A percentile compares a stretch with the other conserved stretches of the same genome.
These are phyloP conservation scores for Arctium minus DNA, from an alignment of 129 eudicot species.

Conservation along the genomic window DNA sequence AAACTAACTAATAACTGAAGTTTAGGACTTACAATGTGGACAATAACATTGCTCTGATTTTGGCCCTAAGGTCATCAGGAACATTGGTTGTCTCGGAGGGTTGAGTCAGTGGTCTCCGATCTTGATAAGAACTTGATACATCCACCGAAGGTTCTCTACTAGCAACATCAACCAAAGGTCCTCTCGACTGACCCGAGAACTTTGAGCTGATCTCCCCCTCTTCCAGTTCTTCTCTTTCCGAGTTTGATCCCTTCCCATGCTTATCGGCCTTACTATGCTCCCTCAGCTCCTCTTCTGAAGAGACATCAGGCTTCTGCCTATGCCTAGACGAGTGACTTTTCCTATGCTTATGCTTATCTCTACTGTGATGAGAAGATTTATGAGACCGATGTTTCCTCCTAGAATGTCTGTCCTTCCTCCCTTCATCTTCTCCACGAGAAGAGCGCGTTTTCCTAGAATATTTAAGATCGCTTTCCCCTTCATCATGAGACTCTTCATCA, in stretches of 20 bases:
- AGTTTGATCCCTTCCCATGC: slow-evolving; percentile 25
- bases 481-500: slow-evolving; percentile 16
- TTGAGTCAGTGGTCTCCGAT: slow-evolving; percentile 37
- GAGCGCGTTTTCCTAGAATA: slow-evolving; percentile 30
- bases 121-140: slow-evolving; percentile 39
- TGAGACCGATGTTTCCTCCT: slow-evolving; percentile 54
- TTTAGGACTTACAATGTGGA: slow-evolving; percentile 47
- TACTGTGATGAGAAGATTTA: slow-evolving; percentile 46
- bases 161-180: slow-evolving; percentile 21
- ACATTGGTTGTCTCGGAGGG: slow-evolving; percentile 57
- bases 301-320: slow-evolving; percentile 27
- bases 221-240: slow-evolving; percentile 58
- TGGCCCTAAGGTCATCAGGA: slow-evolving; percentile 88
- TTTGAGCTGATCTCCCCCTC: slow-evolving; percentile 75
- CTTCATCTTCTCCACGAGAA: slow-evolving; percentile 22
- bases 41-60: slow-evolving; percentile 87
- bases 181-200: slow-evolving; percentile 46
- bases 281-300: slow-evolving; percentile 39
- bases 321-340: slow-evolving; percentile 45
- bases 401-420: slow-evolving; percentile 19
- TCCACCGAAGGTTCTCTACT: slow-evolving; percentile 53
- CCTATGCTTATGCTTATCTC: slow-evolving; percentile 47
- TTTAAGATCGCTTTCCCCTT: slow-evolving; percentile 28
- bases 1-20: slow-evolving; percentile 10
- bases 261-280: slow-evolving; percentile 14